Percentiles rank a stretch among this genome's conserved stretches.
Evolutionary conservation across 495 filamentous ascomycete species (phyloP).

Genomic region (Astrothelium subdiscretum): DNA sequence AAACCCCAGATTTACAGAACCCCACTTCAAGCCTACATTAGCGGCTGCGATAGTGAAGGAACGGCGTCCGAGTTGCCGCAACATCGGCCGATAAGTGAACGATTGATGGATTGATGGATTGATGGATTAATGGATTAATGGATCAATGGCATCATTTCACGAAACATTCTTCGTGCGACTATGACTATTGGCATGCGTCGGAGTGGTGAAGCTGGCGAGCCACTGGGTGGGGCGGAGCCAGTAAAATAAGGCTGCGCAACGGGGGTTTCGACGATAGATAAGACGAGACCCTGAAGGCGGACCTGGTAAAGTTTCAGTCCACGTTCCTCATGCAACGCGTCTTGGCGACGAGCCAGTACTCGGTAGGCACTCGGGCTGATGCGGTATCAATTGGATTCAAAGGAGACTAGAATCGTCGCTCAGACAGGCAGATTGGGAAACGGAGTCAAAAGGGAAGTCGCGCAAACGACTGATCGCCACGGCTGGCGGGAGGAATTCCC

Average conservation of each 20-base stretch:
- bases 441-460: not conserved
- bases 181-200: too few species aligned
- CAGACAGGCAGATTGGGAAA: not conserved
- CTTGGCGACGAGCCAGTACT: not conserved
- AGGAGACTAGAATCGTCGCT: not conserved
- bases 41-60: not conserved
- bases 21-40: not conserved
- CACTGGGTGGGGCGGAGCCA: too few species aligned
- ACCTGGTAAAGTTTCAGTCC: not conserved
- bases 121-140: too few species aligned
- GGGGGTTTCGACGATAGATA: not conserved
- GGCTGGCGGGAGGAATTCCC: not conserved
- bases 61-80: not conserved
- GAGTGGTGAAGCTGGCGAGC: too few species aligned
- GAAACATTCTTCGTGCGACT: too few species aligned
- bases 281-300: not conserved
- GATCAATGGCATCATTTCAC: not conserved
- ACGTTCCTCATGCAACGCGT: not conserved
- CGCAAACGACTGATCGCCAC: not conserved
- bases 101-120: too few species aligned
- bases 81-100: not conserved
- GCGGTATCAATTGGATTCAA: not conserved
- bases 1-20: not conserved
- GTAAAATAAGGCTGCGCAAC: not conserved
- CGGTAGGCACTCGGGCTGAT: not conserved